Evolutionary conservation across 78 protist species (phyloP), one percentile per base, ranked within the genome.

Genomic region (Dictyostelium firmibasis): DNA sequence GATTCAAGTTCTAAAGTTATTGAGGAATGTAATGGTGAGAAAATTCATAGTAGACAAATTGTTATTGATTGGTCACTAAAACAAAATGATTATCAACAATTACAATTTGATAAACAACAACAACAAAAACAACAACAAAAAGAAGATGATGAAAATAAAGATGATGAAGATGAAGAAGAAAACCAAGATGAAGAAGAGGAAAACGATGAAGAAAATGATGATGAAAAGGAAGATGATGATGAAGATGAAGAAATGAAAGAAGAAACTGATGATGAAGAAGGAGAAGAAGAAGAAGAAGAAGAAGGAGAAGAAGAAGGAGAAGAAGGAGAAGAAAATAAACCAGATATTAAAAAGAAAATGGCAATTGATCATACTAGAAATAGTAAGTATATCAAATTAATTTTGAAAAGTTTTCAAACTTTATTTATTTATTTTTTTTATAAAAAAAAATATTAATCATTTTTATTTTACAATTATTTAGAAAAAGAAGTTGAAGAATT

Each of bases 31-130:
- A 84, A 84, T 44, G 57, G 41, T 53, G 16, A 23, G 50, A 41
- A 62, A 11, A 47, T 92, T 29, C 41, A 47, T 13, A 81, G 41
- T 64, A 89, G 94, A 89, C 69, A 62, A 67, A 50, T 78, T 14
- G 87, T 78, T 35, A 81, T 89, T 27, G 94, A 89, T 89, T 89
- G 94, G 94, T 62, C 94, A 25, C 13, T 89, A 14, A 47, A 77
- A 93, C 83, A 93, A 78, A 84, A 84, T 23, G 75, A 43, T 23
- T 81, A 69, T 77, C 64, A 77, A 43, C 35, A 36, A 43, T 27
- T 44, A 33, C 20, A 44, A 13, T 81, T 84, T 57, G 69, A 31
- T 14, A 83, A 41, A 35, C 70, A 62, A 53, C 44, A 82, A 41
- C 36, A 67, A 47, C 47, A 81, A 79, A n/a, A 57, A 50, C 79